These are phyloP conservation scores for Cytospora mali DNA, from an alignment of 2,329 filamentous ascomycete genomes.

Conservation along the genomic window DNA sequence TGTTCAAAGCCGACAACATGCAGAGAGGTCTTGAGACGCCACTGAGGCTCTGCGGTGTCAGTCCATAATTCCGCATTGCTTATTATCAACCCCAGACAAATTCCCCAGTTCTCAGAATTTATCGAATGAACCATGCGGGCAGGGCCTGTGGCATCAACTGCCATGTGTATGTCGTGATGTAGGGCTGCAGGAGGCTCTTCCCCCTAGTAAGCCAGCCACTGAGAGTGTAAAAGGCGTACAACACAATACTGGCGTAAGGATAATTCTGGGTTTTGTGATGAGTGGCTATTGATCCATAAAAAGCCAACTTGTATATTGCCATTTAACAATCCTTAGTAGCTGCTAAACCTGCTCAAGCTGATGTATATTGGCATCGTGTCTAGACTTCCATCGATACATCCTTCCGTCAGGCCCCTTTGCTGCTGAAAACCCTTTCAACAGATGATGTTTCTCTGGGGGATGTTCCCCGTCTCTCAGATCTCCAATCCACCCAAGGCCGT, in stretches of 20 bases:
- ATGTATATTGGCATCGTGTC: background rate
- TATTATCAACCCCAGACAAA: background rate
- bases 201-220: background rate
- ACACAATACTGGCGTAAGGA: background rate
- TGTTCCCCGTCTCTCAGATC: slow-evolving; percentile 29
- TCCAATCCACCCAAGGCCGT: slow-evolving; percentile 41
- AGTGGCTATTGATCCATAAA: background rate
- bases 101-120: background rate
- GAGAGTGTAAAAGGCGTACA: background rate
- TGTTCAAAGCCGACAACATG: background rate
- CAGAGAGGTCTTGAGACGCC: background rate
- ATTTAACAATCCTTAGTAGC: background rate
- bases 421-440: background rate
- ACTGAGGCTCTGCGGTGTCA: background rate
- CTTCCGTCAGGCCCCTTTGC: background rate
- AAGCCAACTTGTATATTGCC: background rate
- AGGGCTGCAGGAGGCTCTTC: background rate
- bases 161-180: slow-evolving; percentile 5
- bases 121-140: too few relatives aligned
- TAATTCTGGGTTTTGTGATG: background rate
- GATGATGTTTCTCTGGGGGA: background rate
- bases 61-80: background rate
- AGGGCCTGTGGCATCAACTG: slow-evolving; percentile 3
- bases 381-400: background rate
- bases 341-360: too few relatives aligned